Conservation (phyloP, 306 rosid species). For the Trifolium subterraneum region DNA sequence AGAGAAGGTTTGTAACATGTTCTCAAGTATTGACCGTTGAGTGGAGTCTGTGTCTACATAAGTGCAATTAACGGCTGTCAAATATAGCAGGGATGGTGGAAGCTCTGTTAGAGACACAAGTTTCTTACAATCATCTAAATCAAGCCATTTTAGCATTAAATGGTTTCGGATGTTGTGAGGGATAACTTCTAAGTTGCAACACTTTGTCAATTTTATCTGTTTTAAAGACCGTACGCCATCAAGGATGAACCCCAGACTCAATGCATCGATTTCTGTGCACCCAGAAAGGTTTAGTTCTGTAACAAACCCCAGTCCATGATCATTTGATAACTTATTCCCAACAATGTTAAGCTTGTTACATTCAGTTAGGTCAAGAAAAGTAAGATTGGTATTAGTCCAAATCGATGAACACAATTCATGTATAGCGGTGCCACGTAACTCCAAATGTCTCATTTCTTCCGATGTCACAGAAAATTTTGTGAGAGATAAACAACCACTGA, state of each 20-base stretch:
- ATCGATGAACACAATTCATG: not conserved
- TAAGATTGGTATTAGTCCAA: not conserved
- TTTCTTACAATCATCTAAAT: not conserved
- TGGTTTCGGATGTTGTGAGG: constrained; percentile 2
- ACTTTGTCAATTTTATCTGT: not conserved
- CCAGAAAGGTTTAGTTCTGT: not conserved
- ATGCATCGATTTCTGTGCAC: not conserved
- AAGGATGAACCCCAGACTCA: not conserved
- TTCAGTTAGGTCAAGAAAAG: not conserved
- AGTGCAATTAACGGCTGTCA: constrained; percentile 3
- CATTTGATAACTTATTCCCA: not conserved
- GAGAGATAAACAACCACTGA: constrained; percentile 9
- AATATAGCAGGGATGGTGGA: not conserved
- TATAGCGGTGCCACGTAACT: not conserved
- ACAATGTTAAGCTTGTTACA: not conserved
- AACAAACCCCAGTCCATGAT: not conserved
- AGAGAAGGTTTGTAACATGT: not conserved
- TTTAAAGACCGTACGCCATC: not conserved
- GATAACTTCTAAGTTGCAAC: not conserved
- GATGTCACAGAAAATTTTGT: constrained; percentile 16
- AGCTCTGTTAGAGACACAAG: not conserved
- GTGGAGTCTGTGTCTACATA: not conserved
- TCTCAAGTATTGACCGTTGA: not conserved
- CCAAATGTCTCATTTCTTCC: not conserved
- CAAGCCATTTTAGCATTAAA: not conserved